phyloP scores from a whole-genome alignment of 441 rosid species.

The Mallotus repandus region DNA sequence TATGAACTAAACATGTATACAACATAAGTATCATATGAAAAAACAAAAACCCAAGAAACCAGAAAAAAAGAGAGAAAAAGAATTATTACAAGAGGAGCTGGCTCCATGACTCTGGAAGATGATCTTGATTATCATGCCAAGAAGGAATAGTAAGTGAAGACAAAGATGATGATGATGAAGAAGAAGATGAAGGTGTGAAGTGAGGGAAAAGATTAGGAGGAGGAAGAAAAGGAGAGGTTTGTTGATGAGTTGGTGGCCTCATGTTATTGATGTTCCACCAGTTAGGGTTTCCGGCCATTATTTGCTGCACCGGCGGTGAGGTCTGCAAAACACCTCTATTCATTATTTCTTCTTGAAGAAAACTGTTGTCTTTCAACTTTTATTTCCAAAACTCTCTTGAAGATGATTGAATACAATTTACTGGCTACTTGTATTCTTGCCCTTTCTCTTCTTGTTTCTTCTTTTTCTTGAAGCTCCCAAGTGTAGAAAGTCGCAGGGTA shows the following conservation, averaged over 20 bases:
- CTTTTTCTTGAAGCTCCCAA: constrained; percentile 36
- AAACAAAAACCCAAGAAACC: not conserved
- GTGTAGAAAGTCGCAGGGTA: constrained; percentile 51
- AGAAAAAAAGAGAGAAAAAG: constrained; percentile 19
- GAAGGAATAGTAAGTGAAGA: constrained; percentile 43
- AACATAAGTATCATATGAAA: not conserved
- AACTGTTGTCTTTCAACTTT: constrained; percentile 11
- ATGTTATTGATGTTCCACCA: constrained; percentile 70
- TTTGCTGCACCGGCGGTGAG: constrained; percentile 81
- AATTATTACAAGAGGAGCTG: constrained; percentile 73
- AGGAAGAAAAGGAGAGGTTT: constrained; percentile 39
- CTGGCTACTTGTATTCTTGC: not conserved
- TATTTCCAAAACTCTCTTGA: not conserved
- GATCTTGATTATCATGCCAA: constrained; percentile 60
- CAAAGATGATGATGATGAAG: constrained; percentile 48
- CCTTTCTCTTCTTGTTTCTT: constrained; percentile 13
- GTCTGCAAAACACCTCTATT: constrained; percentile 77
- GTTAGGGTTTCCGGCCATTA: constrained; percentile 83
- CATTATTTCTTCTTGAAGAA: constrained; percentile 39
- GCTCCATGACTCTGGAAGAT: constrained; percentile 80
- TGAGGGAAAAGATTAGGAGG: constrained; percentile 47
- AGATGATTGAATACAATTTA: not conserved
- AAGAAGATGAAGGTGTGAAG: constrained; percentile 38
- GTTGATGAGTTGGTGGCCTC: constrained; percentile 49
- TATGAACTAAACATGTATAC: not conserved